phyloP scores from a whole-genome alignment of 306 rosid species.

The Vigna trinervia region DNA sequence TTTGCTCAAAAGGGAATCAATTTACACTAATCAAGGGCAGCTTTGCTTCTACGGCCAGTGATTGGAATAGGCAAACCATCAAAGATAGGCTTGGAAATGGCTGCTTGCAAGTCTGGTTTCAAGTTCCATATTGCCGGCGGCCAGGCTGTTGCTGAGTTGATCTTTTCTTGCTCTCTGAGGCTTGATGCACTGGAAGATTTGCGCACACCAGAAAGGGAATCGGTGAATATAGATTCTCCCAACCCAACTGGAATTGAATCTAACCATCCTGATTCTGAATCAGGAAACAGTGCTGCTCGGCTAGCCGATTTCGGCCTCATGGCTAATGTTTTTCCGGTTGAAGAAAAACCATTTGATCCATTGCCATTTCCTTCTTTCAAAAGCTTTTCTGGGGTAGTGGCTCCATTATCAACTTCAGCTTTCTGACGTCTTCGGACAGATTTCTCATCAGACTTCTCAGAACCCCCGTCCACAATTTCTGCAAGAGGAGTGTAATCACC shows the following conservation, averaged over 20 bases:
- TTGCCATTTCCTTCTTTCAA: slow-evolving; percentile 62
- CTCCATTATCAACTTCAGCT: slow-evolving; percentile 62
- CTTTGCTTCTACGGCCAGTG: slow-evolving; percentile 74
- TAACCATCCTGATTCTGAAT: slow-evolving; percentile 66
- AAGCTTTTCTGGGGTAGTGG: slow-evolving; percentile 60
- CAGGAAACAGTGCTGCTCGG: slow-evolving; percentile 54
- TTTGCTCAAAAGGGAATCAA: slow-evolving; percentile 29
- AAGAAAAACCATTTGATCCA: slow-evolving; percentile 60
- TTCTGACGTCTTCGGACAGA: slow-evolving; percentile 83
- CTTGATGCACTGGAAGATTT: slow-evolving; percentile 76
- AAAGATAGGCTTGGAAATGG: slow-evolving; percentile 71
- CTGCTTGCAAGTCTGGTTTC: slow-evolving; percentile 75
- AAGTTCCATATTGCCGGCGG: slow-evolving; percentile 69
- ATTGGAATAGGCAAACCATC: slow-evolving; percentile 89
- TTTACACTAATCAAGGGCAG: slow-evolving; percentile 79
- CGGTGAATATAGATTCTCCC: slow-evolving; percentile 73
- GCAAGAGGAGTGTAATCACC: slow-evolving; percentile 48
- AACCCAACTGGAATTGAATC: slow-evolving; percentile 70
- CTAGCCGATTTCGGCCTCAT: slow-evolving; percentile 78
- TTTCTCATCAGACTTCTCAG: slow-evolving; percentile 73
- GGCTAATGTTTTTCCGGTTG: slow-evolving; percentile 68
- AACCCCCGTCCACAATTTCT: slow-evolving; percentile 59
- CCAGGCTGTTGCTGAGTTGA: slow-evolving; percentile 60
- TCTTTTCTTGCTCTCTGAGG: slow-evolving; percentile 75
- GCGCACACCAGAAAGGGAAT: slow-evolving; percentile 56